A percentile compares a stretch with the other conserved stretches of the same genome.
These are phyloP conservation scores for Leccinum subtestaceum DNA, from an alignment of 768 basidiomycete genomes.

Conservation along the genomic window DNA sequence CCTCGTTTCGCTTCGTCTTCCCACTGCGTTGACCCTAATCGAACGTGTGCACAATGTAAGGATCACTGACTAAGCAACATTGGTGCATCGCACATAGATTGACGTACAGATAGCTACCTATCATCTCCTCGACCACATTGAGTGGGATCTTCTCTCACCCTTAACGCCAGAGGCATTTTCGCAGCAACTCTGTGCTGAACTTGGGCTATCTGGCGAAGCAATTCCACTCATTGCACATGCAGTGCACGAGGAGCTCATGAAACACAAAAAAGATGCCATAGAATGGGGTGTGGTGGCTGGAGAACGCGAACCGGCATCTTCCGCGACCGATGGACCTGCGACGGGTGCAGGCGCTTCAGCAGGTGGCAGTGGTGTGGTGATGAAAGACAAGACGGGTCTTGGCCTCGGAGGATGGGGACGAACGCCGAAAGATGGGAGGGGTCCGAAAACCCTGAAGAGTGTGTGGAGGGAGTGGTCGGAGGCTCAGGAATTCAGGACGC, in stretches of 20 bases:
- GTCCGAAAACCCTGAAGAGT: constrained; percentile 77
- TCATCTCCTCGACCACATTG: constrained; percentile 92
- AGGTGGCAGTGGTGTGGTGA: constrained; percentile 45
- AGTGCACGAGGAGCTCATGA: constrained; percentile 91
- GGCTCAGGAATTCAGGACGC: constrained; percentile 84
- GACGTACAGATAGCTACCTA: constrained; percentile 94
- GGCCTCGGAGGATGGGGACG: constrained; percentile 73
- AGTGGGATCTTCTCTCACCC: constrained; percentile 96
- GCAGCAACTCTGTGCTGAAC: constrained; percentile 72
- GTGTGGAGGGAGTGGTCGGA: constrained; percentile 97
- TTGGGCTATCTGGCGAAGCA: constrained; percentile 87
- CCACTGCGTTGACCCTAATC: constrained; percentile 11
- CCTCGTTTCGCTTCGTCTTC: constrained; percentile 10
- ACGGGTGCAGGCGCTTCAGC: constrained; percentile 7
- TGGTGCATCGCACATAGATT: constrained; percentile 51
- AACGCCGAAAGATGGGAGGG: constrained; percentile 74
- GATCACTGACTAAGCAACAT: constrained; percentile 9
- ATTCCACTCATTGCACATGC: constrained; percentile 89
- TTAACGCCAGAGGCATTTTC: constrained; percentile 89
- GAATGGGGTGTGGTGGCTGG: constrained; percentile 88
- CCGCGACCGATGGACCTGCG: constrained; percentile 16
- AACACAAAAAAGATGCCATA: constrained; percentile 92
- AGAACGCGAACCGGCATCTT: constrained; percentile 37
- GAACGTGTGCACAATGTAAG: constrained; percentile 16
- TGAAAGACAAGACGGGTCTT: constrained; percentile 82